phyloP scores from a whole-genome alignment of 129 eudicot genomes.

The Flaveria ramosissima region DNA sequence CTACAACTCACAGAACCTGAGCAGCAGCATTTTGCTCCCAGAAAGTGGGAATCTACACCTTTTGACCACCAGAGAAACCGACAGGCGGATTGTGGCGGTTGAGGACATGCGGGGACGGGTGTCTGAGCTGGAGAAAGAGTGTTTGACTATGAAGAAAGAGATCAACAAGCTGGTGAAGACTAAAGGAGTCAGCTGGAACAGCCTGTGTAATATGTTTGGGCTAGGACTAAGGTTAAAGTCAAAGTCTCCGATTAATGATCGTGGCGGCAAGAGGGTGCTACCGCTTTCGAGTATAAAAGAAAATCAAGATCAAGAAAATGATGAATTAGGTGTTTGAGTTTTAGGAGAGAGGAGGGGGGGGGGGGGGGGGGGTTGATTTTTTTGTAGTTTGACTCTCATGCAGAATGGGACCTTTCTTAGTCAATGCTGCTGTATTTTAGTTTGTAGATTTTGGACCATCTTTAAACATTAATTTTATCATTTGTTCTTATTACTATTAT shows the following conservation, averaged over 20 bases:
- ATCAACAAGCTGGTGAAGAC: constrained; percentile 58
- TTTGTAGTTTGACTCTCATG: neutral
- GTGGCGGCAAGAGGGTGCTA: constrained; percentile 21
- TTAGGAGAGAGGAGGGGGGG: neutral
- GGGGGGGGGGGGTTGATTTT: neutral
- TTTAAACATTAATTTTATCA: too few relatives aligned
- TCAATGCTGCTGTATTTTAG: too few relatives aligned
- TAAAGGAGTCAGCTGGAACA: constrained; percentile 56
- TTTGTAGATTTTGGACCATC: too few relatives aligned
- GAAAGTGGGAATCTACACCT: constrained; percentile 30
- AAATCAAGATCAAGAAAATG: constrained; percentile 31
- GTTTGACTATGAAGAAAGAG: constrained; percentile 55
- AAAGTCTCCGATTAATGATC: constrained; percentile 5
- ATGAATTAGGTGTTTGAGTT: constrained; percentile 27
- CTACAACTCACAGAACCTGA: constrained; percentile 44
- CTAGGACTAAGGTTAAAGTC: constrained; percentile 35
- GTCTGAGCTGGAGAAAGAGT: constrained; percentile 66
- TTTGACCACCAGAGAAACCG: constrained; percentile 15
- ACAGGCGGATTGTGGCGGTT: constrained; percentile 28
- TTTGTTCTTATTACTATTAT: too few relatives aligned
- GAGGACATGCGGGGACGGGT: constrained; percentile 65
- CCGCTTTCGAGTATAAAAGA: constrained; percentile 30
- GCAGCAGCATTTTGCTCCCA: constrained; percentile 33
- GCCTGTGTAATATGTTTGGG: constrained; percentile 47
- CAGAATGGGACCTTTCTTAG: neutral